These are phyloP conservation scores for Biscogniauxia mediterranea DNA, from an alignment of 2,329 filamentous ascomycete genomes.

Conservation along the genomic window DNA sequence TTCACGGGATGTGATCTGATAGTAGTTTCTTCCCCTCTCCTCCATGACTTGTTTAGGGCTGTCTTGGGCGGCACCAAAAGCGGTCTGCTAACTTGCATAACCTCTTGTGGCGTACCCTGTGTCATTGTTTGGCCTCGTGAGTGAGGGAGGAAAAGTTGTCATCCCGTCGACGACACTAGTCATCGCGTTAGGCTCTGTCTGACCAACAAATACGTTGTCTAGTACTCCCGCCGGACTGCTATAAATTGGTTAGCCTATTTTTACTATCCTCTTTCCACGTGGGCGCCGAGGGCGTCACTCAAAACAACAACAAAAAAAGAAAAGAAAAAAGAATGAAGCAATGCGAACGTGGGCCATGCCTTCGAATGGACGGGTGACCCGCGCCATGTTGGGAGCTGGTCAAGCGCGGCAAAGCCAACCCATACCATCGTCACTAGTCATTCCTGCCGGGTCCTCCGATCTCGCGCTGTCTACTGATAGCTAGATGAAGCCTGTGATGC, in stretches of 20 bases:
- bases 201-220: neutral
- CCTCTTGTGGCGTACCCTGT: too few relatives aligned
- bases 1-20: neutral
- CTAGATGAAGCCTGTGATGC: conserved; percentile 3
- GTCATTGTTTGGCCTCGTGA: neutral
- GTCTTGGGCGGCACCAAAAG: neutral
- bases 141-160: neutral
- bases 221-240: neutral
- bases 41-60: neutral
- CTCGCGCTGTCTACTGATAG: conserved; percentile 9
- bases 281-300: neutral
- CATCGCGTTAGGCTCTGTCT: neutral
- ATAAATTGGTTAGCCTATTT: neutral
- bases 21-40: neutral
- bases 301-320: neutral
- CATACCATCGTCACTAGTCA: neutral
- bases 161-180: neutral
- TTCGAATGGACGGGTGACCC: neutral
- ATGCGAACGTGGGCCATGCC: neutral
- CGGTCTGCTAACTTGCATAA: too few relatives aligned
- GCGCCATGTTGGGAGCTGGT: neutral
- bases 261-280: neutral
- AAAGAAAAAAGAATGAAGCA: neutral
- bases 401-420: neutral
- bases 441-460: conserved; percentile 11